Evolutionary conservation across 805 yeast species (phyloP).

Genomic region (Teunomyces tritomae): DNA sequence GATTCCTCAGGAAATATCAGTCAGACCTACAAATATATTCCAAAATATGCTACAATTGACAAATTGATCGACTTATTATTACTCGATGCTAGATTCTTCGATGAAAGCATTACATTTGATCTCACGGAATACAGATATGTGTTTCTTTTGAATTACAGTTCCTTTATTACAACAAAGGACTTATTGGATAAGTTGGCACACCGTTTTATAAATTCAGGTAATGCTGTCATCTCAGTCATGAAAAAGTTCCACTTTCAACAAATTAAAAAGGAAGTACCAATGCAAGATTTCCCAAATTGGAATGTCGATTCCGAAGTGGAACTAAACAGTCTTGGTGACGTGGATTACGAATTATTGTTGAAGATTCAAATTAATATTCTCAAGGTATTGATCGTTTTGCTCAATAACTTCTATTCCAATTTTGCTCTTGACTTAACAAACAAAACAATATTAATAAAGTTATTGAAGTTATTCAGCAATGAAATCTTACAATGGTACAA

Average conservation of each 20-base stretch:
- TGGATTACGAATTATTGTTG: constrained; percentile 65
- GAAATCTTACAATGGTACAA: constrained; percentile 55
- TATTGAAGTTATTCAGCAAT: constrained; percentile 65
- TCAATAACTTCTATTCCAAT: constrained; percentile 70
- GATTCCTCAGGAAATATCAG: constrained; percentile 8
- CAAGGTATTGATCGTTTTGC: constrained; percentile 69
- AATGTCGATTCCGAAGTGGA: constrained; percentile 35
- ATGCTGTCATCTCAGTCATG: constrained; percentile 45
- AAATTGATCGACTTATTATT: constrained; percentile 78
- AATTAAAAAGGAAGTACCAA: constrained; percentile 7
- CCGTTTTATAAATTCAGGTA: constrained; percentile 41
- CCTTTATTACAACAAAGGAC: constrained; percentile 39
- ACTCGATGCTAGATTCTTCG: constrained; percentile 61
- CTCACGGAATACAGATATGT: constrained; percentile 41
- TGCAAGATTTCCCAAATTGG: constrained; percentile 60
- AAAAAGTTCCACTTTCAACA: constrained; percentile 20
- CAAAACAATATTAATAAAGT: constrained; percentile 57
- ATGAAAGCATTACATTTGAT: constrained; percentile 31
- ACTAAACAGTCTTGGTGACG: constrained; percentile 41
- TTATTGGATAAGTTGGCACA: constrained; percentile 40
- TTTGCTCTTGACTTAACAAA: constrained; percentile 66
- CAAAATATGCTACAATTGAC: constrained; percentile 59
- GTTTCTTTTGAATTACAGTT: constrained; percentile 39
- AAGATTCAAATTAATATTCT: constrained; percentile 80
- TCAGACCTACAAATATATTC: constrained; percentile 7